Conservation (phyloP, 108 stramenopile genomes). For the Nannochloropsis gaditana region DNA sequence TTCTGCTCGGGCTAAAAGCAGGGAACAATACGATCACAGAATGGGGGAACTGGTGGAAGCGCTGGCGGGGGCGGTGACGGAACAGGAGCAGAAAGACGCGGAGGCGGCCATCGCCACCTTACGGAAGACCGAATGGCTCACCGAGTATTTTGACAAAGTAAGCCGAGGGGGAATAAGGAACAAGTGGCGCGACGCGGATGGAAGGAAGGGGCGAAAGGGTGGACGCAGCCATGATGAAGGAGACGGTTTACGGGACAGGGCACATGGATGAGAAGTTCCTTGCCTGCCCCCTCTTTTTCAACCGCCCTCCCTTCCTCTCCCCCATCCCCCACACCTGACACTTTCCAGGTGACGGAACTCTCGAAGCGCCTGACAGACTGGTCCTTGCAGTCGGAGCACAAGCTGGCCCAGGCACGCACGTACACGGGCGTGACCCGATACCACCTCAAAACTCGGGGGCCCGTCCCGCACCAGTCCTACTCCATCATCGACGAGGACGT, state of each 20-base stretch:
- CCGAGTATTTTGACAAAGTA: conserved; percentile 22
- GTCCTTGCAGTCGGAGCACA: background rate
- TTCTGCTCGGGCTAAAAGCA: conserved; percentile 28
- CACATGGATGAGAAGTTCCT: background rate
- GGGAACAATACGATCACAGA: conserved; percentile 13
- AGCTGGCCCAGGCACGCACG: conserved; percentile 12
- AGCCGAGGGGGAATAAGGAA: background rate
- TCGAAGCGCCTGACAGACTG: conserved; percentile 22
- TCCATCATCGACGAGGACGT: conserved; percentile 7
- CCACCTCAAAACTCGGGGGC: background rate
- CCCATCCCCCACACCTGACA: background rate
- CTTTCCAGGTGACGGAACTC: conserved; percentile 20
- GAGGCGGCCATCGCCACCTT: conserved; percentile 20
- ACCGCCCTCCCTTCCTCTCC: background rate
- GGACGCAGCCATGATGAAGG: background rate
- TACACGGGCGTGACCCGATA: conserved; percentile 23
- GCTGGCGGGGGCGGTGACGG: background rate
- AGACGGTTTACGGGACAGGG: background rate
- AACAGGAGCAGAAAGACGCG: background rate
- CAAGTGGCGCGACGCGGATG: background rate
- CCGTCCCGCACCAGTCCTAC: conserved; percentile 1
- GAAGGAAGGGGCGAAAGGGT: background rate
- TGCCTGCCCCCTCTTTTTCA: background rate
- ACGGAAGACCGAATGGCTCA: conserved; percentile 24
- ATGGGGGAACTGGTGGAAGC: background rate